These are phyloP conservation scores for Schwanniomyces polymorphus DNA, from an alignment of 805 yeast species.

Conservation along the genomic window DNA sequence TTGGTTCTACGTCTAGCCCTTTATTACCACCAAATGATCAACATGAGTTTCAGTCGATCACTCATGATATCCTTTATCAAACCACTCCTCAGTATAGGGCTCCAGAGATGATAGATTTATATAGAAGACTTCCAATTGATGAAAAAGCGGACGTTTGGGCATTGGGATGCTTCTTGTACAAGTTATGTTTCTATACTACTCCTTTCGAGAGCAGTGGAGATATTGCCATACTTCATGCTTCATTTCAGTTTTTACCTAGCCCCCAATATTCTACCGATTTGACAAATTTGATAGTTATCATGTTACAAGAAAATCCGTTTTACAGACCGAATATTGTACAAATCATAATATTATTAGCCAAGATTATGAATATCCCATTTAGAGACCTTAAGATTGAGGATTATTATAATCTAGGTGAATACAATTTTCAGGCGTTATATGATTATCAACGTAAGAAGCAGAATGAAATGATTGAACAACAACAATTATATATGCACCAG, in stretches of 20 bases:
- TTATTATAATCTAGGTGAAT: conserved; percentile 52
- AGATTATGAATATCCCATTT: conserved; percentile 42
- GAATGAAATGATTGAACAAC: conserved; percentile 32
- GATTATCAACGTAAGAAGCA: conserved; percentile 46
- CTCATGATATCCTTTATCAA: conserved; percentile 82
- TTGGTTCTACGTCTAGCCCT: conserved; percentile 80
- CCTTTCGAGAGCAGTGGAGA: conserved; percentile 92
- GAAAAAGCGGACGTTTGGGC: conserved; percentile 98
- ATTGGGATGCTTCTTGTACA: conserved; percentile 85
- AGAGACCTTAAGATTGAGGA: conserved; percentile 34
- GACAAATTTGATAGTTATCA: conserved; percentile 70
- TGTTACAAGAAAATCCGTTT: conserved; percentile 81
- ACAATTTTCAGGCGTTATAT: conserved; percentile 56
- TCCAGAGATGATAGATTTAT: conserved; percentile 94
- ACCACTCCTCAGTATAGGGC: conserved; percentile 95
- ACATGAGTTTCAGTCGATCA: conserved; percentile 70
- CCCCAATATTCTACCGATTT: conserved; percentile 74
- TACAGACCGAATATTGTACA: conserved; percentile 87
- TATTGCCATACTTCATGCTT: conserved; percentile 81
- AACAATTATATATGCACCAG: conserved; percentile 41
- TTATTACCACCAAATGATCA: conserved; percentile 73
- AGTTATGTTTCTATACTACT: conserved; percentile 87
- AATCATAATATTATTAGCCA: conserved; percentile 64
- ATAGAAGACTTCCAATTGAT: conserved; percentile 80
- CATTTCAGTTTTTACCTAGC: conserved; percentile 68